These are phyloP conservation scores for Fonsecaea erecta DNA, from an alignment of 2,329 filamentous ascomycete species.

Conservation along the genomic window DNA sequence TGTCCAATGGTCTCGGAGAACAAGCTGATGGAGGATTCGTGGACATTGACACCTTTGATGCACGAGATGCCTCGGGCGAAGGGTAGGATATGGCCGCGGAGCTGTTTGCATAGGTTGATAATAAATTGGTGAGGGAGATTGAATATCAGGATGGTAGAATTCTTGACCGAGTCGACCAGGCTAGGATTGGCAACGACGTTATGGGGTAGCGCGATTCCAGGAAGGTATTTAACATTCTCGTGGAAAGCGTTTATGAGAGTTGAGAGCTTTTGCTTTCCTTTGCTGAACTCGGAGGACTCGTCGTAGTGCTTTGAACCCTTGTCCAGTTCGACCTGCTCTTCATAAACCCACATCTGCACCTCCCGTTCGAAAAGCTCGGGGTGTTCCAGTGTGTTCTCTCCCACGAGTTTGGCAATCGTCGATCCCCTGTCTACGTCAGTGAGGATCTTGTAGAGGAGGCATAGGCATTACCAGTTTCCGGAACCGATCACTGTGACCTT, in stretches of 20 bases:
- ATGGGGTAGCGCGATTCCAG: constrained; percentile 77
- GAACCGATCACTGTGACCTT: constrained; percentile 94
- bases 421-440: constrained; percentile 70
- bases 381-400: constrained; percentile 83
- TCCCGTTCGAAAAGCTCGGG: constrained; percentile 80
- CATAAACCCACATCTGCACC: constrained; percentile 99
- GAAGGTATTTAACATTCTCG: constrained; percentile 98
- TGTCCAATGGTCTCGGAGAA: constrained; percentile 96
- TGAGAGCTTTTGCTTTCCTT: constrained; percentile 82
- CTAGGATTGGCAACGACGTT: constrained; percentile 87
- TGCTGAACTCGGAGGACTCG: constrained; percentile 59
- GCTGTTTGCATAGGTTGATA: constrained; percentile 77
- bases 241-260: constrained; percentile 86
- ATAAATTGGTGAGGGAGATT: constrained; percentile 98
- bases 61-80: constrained; percentile 94
- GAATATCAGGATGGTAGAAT: constrained; percentile 89
- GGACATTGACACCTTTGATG: constrained; percentile 96
- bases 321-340: constrained; percentile 81
- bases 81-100: constrained; percentile 86
- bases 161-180: constrained; percentile 76
- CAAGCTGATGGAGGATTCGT: constrained; percentile 80
- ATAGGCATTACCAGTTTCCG: constrained; percentile 78
- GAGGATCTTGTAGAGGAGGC: background rate
- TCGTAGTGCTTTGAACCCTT: constrained; percentile 75
- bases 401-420: constrained; percentile 94